Conservation (phyloP, 352 stramenopile species). For the Phytophthora macrochlamydospora region DNA sequence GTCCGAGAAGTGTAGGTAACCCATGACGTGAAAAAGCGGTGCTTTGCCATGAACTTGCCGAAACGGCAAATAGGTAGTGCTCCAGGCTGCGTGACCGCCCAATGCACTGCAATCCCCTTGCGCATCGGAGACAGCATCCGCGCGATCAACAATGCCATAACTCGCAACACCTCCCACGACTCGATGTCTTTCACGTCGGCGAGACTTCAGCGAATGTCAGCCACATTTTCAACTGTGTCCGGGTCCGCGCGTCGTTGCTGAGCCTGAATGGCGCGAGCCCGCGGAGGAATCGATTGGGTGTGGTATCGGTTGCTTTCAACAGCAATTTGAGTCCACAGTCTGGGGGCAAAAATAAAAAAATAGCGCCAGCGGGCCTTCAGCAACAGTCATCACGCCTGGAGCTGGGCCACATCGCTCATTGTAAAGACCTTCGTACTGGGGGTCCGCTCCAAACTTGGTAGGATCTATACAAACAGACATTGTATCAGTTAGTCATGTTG, state of each 20-base stretch:
- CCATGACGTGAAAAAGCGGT: constrained; percentile 12
- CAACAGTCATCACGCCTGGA: background rate
- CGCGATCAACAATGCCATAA: background rate
- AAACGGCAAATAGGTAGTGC: constrained; percentile 3
- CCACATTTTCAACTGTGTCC: background rate
- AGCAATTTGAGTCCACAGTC: constrained; percentile 12
- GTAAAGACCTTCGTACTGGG: background rate
- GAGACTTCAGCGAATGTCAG: constrained; percentile 1
- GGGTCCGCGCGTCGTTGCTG: constrained; percentile 1
- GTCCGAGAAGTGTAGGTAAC: constrained; percentile 21
- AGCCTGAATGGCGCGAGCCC: background rate
- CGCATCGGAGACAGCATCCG: constrained; percentile 4
- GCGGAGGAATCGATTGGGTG: background rate
- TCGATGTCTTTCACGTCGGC: constrained; percentile 1
- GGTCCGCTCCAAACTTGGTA: constrained; percentile 2
- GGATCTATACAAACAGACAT: constrained; percentile 1
- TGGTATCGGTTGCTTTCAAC: constrained; percentile 8
- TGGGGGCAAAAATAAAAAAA: constrained; percentile 17
- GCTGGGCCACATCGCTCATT: background rate
- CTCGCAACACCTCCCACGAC: constrained; percentile 3
- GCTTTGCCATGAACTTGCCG: constrained; percentile 3
- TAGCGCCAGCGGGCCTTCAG: constrained; percentile 5
- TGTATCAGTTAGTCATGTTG: constrained; percentile 10
- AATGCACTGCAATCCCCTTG: constrained; percentile 5
- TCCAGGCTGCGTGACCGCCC: background rate